Percentiles rank a stretch among this genome's conserved stretches.
Evolutionary conservation across 2,329 filamentous ascomycete species (phyloP).

Genomic region (Sporothrix globosa): DNA sequence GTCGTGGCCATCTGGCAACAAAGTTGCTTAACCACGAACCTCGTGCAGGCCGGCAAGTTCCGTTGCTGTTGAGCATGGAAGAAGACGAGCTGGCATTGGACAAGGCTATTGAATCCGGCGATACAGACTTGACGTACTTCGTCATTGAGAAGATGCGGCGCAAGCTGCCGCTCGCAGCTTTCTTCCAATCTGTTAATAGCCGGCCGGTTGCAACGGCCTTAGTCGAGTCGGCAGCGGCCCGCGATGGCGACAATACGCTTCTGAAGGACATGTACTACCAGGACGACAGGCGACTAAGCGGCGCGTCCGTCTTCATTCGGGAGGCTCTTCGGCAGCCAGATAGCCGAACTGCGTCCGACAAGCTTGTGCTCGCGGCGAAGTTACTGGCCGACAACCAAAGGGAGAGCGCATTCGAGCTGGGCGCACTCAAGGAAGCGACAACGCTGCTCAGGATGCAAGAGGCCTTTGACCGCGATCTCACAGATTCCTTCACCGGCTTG

Average conservation of each 20-base stretch:
- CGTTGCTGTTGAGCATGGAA: slow-evolving; percentile 89
- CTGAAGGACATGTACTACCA: slow-evolving; percentile 98
- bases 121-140: slow-evolving; percentile 89
- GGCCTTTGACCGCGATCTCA: slow-evolving; percentile 80
- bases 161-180: slow-evolving; percentile 84
- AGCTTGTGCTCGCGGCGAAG: slow-evolving; percentile 83
- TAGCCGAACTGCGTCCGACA: slow-evolving; percentile 73
- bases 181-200: slow-evolving; percentile 88
- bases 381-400: slow-evolving; percentile 77
- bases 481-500: slow-evolving; percentile 75
- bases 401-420: slow-evolving; percentile 74
- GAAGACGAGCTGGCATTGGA: slow-evolving; percentile 93
- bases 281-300: slow-evolving; percentile 87
- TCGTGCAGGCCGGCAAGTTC: slow-evolving; percentile 92
- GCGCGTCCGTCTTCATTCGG: slow-evolving; percentile 81
- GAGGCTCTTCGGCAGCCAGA: slow-evolving; percentile 79
- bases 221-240: slow-evolving; percentile 77
- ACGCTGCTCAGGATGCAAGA: slow-evolving; percentile 85
- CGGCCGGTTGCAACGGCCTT: slow-evolving; percentile 85
- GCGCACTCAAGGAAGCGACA: slow-evolving; percentile 76
- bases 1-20: slow-evolving; percentile 83
- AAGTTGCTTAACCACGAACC: slow-evolving; percentile 92
- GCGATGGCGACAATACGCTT: slow-evolving; percentile 72
- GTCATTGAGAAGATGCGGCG: slow-evolving; percentile 87
- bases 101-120: slow-evolving; percentile 94